Evolutionary conservation across 2,329 filamentous ascomycete genomes (phyloP).

Genomic region (Penicillium sp.): DNA sequence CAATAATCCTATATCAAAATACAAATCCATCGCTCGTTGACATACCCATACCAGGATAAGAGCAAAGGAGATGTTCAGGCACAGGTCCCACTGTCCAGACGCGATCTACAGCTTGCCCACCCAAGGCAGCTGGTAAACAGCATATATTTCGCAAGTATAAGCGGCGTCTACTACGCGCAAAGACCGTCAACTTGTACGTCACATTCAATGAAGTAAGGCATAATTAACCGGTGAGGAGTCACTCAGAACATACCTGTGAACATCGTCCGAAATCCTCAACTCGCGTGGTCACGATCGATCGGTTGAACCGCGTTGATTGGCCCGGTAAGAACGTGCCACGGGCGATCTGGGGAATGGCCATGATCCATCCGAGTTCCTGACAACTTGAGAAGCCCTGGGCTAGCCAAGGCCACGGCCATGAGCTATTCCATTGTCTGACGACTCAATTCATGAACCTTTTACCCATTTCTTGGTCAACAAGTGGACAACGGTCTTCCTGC

Average conservation of each 20-base stretch:
- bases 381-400: neutral
- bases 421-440: too few relatives aligned
- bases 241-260: neutral
- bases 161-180: neutral
- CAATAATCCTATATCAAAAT: too few relatives aligned
- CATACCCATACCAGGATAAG: too few relatives aligned
- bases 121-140: neutral
- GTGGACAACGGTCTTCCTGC: neutral
- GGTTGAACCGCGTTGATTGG: neutral
- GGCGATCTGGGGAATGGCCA: neutral
- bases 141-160: neutral
- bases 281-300: neutral
- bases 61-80: neutral
- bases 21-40: neutral
- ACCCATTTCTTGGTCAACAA: neutral
- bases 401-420: too few relatives aligned
- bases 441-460: neutral
- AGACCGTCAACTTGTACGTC: neutral
- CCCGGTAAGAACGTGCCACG: neutral
- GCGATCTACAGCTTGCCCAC: neutral
- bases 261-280: neutral
- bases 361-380: neutral
- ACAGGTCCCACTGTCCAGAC: too few relatives aligned
- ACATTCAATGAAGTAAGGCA: too few relatives aligned
- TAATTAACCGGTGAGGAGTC: neutral